Evolutionary conservation across 1,139 yeast species (phyloP).

Genomic region (Kurtzmaniella quercitrusa): DNA sequence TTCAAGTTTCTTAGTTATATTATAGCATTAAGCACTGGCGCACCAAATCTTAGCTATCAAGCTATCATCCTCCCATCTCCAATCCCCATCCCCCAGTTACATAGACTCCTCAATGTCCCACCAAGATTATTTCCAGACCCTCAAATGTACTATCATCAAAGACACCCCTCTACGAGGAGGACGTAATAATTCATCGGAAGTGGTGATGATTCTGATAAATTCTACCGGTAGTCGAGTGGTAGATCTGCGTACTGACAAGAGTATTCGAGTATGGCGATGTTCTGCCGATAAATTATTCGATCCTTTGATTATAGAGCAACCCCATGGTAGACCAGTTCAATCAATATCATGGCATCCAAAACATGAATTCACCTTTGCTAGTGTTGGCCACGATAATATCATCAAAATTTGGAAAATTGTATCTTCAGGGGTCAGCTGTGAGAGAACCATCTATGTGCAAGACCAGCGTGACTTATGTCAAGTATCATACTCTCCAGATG

Average conservation of each 20-base stretch:
- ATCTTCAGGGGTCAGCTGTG: slow-evolving; percentile 30
- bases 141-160: slow-evolving; percentile 17
- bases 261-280: slow-evolving; percentile 42
- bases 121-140: slow-evolving; percentile 20
- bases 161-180: slow-evolving; percentile 28
- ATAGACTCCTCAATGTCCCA: slow-evolving; percentile 11
- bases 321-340: slow-evolving; percentile 47
- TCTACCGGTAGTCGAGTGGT: slow-evolving; percentile 42
- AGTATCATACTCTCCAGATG: slow-evolving; percentile 50
- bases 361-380: slow-evolving; percentile 48
- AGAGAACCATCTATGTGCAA: slow-evolving; percentile 28
- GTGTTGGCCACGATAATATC: slow-evolving; percentile 53
- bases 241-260: slow-evolving; percentile 41
- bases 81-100: no score
- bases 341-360: slow-evolving; percentile 59
- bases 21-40: no score
- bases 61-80: no score
- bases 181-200: slow-evolving; percentile 19
- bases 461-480: slow-evolving; percentile 13
- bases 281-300: slow-evolving; percentile 24
- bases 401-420: slow-evolving; percentile 53
- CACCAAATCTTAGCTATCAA: no score
- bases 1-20: no score
- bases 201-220: slow-evolving; percentile 31
- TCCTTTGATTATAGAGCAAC: slow-evolving; percentile 36